These are phyloP conservation scores for Pythium phragmitis DNA, from an alignment of 352 stramenopile genomes.

Conservation along the genomic window DNA sequence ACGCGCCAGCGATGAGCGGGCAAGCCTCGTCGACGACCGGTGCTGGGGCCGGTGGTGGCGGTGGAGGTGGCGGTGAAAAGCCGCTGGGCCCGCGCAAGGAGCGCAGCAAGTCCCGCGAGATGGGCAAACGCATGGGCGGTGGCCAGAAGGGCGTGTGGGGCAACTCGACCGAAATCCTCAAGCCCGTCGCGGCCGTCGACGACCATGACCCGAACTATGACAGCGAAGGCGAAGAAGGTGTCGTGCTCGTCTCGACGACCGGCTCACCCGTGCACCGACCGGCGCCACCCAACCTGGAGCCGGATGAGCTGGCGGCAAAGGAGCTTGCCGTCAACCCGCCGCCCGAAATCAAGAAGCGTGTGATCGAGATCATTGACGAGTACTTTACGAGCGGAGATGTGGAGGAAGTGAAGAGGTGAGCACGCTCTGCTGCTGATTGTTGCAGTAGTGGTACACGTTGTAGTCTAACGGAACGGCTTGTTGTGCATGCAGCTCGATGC, in stretches of 20 bases:
- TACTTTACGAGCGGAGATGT: constrained; percentile 88
- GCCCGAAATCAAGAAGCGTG: constrained; percentile 88
- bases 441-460: background rate
- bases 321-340: constrained; percentile 73
- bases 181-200: constrained; percentile 68
- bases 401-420: constrained; percentile 84
- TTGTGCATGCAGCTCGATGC: constrained; percentile 43
- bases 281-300: constrained; percentile 49
- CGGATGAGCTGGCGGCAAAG: constrained; percentile 68
- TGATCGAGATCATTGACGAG: constrained; percentile 88
- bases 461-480: background rate
- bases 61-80: constrained; percentile 46
- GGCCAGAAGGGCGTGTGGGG: constrained; percentile 84
- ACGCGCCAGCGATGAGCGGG: constrained; percentile 15
- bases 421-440: background rate
- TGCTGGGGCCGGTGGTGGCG: constrained; percentile 12
- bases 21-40: constrained; percentile 1
- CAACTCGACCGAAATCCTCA: constrained; percentile 73
- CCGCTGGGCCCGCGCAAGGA: constrained; percentile 61
- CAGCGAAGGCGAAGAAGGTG: constrained; percentile 88
- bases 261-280: constrained; percentile 45
- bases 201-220: constrained; percentile 94
- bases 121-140: constrained; percentile 85
- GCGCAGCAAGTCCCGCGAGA: constrained; percentile 83
- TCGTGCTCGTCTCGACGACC: constrained; percentile 77